Percentiles rank a stretch among this genome's conserved stretches.
These are phyloP conservation scores for Podospora pseudopauciseta DNA, from an alignment of 495 filamentous ascomycete genomes.

Conservation along the genomic window DNA sequence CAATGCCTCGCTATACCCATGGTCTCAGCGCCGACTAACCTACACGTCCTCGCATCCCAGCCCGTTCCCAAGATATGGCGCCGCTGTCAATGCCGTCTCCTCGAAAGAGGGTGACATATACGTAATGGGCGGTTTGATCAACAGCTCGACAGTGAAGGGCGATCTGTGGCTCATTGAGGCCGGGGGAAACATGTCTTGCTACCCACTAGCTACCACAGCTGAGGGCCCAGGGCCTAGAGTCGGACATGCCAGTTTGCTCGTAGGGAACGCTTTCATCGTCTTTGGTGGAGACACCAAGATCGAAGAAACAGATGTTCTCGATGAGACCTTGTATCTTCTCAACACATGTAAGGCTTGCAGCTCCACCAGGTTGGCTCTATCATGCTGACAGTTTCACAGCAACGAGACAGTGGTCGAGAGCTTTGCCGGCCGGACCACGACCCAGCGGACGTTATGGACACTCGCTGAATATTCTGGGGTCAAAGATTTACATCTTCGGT, in stretches of 20 bases:
- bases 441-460: constrained; percentile 94
- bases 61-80: constrained; percentile 95
- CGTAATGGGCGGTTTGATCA: constrained; percentile 94
- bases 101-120: constrained; percentile 98
- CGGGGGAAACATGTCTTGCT: constrained; percentile 81
- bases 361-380: neutral
- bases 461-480: constrained; percentile 91
- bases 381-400: constrained; percentile 48
- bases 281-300: constrained; percentile 98
- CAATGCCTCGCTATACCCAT: constrained; percentile 77
- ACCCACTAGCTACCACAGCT: constrained; percentile 83
- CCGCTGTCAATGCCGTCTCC: constrained; percentile 85
- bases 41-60: constrained; percentile 78
- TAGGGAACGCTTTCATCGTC: constrained; percentile 98
- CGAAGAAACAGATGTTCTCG: constrained; percentile 83
- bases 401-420: constrained; percentile 95
- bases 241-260: constrained; percentile 88
- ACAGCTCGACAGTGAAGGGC: constrained; percentile 90
- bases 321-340: constrained; percentile 92
- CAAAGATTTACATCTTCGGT: constrained; percentile 95
- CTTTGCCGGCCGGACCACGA: constrained; percentile 74
- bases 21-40: constrained; percentile 86
- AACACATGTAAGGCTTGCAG: constrained; percentile 78
- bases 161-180: constrained; percentile 98
- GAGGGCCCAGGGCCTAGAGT: constrained; percentile 95